Conservation (phyloP, 2,329 filamentous ascomycete genomes). For the Hortaea sp. region DNA sequence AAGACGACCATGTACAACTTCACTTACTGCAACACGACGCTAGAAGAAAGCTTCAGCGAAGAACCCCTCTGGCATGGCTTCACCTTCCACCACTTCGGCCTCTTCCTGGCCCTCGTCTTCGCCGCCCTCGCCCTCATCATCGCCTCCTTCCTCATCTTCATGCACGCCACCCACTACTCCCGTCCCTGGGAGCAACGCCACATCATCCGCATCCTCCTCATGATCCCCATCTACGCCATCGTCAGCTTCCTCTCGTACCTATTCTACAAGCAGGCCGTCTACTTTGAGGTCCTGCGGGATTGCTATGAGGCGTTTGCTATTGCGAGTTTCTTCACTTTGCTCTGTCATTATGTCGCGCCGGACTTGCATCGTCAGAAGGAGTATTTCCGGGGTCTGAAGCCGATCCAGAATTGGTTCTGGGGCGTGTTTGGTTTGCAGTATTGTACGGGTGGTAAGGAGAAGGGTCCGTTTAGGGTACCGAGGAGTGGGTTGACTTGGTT, state of each 20-base stretch:
- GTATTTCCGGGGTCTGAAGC: conserved; percentile 61
- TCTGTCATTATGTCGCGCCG: conserved; percentile 72
- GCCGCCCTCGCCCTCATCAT: conserved; percentile 41
- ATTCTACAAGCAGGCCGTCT: conserved; percentile 68
- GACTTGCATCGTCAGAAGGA: conserved; percentile 71
- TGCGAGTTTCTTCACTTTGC: conserved; percentile 71
- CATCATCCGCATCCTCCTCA: conserved; percentile 81
- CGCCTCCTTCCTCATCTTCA: conserved; percentile 45
- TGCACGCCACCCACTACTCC: conserved; percentile 51
- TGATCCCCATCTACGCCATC: conserved; percentile 72
- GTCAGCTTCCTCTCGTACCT: conserved; percentile 64
- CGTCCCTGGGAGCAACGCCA: conserved; percentile 52
- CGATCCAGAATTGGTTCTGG: conserved; percentile 60
- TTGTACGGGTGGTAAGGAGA: conserved; percentile 57
- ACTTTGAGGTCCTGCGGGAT: conserved; percentile 70
- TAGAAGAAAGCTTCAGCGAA: conserved; percentile 39
- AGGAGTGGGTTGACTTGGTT: conserved; percentile 80
- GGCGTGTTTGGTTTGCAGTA: conserved; percentile 61
- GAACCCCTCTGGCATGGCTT: conserved; percentile 42
- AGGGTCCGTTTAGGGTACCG: conserved; percentile 62
- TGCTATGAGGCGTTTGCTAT: conserved; percentile 88
- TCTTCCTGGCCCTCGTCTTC: conserved; percentile 45
- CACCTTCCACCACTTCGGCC: conserved; percentile 48
- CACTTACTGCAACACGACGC: conserved; percentile 39
- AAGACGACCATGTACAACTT: conserved; percentile 4